Base-by-base conservation (phyloP, 495 filamentous ascomycete species). In the Tetracladium setigerum region DNA sequence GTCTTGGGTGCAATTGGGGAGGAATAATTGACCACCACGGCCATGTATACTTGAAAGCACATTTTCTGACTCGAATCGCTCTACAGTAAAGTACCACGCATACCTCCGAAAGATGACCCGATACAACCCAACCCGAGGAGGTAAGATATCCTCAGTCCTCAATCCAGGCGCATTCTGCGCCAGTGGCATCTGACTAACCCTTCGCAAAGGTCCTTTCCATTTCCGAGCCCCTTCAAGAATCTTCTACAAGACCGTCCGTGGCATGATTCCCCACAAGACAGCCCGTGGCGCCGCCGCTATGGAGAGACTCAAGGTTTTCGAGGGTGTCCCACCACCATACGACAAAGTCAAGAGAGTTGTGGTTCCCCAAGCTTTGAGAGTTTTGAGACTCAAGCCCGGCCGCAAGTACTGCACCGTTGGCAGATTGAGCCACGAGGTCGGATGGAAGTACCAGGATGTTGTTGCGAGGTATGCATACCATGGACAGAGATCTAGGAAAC, bases 241-340 rank as follows among this genome's bases (percentile, higher is more conserved):
- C 73, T 91, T 98, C 85, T 98, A 96, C 85, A 95, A 95, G 82
- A 89, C 92, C 66, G 88, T 98, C 73, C 94, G 92, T 66, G 92
- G 92, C 69, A 98, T 98, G 92, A 91, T 97, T 56, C 94, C 92
- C 64, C 92, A 98, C 86, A 98, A 98, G 82, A 97, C 92, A 58
- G 77, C 91, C 67, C 92, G 92, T 67, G 92, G 92, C 67, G 85
- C 91, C 64, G 89, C 90, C 55, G 92, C 92, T 53, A 70, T 98
- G 69, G 89, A 96, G 79, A 84, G 92, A 69, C 86, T 98, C 49
- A 97, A 97, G 87, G 87, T 94, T 66, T 98, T 96, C 75, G 92
- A 98, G 87, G 92, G 92, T 78, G 81, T 97, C 60, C 92, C 92
- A 62, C 89, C 92, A 68, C 91, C 92, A 60, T 98, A 98, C 66